A percentile compares a stretch with the other conserved stretches of the same genome.
phyloP scores from a whole-genome alignment of 208 protist species.

The Trypanosoma theileri region DNA sequence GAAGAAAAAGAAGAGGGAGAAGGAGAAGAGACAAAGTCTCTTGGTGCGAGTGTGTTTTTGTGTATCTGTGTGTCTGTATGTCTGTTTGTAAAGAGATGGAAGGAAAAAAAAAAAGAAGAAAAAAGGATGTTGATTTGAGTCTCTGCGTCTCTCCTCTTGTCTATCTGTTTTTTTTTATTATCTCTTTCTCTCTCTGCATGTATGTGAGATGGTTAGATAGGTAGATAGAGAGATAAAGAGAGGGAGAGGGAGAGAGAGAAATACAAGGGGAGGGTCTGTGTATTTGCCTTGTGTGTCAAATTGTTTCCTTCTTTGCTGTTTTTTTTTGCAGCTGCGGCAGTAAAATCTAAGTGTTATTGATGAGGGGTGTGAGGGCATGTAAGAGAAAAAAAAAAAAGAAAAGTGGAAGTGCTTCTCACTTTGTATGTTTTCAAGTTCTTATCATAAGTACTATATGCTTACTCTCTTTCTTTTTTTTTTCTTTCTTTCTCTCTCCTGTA shows the following conservation, averaged over 20 bases:
- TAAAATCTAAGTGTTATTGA: no score
- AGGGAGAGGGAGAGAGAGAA: not conserved
- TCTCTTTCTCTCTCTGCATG: slow-evolving; percentile 10
- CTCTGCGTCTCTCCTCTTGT: slow-evolving; percentile 13
- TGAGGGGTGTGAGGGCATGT: no score
- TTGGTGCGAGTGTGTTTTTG: no score
- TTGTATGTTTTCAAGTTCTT: no score
- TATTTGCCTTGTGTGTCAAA: not conserved
- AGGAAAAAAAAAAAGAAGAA: not conserved
- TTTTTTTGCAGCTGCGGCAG: no score
- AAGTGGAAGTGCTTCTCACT: not conserved
- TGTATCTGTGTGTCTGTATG: no score
- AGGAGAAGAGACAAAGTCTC: no score
- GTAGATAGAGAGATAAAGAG: not conserved
- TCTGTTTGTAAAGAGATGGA: not conserved
- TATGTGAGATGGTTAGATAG: slow-evolving; percentile 2
- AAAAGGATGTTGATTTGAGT: slow-evolving; percentile 8
- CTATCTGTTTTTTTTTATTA: slow-evolving; percentile 21
- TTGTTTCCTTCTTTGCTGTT: not conserved
- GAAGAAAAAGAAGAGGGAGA: no score
- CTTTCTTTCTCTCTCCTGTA: no score
- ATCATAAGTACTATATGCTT: no score
- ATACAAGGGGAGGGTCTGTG: not conserved
- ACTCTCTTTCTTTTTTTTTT: no score
- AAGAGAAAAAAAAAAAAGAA: slow-evolving; percentile 3